Conservation (phyloP, 2,329 filamentous ascomycete genomes). For the Dactylellina drechsleri region DNA sequence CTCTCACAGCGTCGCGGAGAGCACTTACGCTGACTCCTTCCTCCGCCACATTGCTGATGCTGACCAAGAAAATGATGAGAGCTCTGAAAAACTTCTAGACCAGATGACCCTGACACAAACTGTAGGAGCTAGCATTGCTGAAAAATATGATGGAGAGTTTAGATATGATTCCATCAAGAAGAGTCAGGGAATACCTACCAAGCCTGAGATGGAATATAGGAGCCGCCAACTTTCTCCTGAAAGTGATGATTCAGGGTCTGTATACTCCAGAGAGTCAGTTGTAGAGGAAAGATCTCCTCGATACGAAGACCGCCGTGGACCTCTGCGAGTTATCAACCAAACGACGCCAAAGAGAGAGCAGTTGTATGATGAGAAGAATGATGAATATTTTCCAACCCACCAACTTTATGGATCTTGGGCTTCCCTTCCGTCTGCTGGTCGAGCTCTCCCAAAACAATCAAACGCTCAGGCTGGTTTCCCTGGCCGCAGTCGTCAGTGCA, state of each 20-base stretch:
- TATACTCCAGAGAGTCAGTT: not conserved
- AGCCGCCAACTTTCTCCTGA: not conserved
- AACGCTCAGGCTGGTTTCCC: too few species aligned
- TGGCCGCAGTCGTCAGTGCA: too few species aligned
- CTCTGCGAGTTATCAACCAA: not conserved
- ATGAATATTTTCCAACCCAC: not conserved
- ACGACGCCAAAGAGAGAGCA: not conserved
- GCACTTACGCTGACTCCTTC: too few species aligned
- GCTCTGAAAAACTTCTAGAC: too few species aligned
- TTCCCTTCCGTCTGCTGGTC: not conserved
- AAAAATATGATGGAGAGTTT: not conserved
- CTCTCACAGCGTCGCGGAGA: too few species aligned
- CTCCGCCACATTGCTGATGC: too few species aligned
- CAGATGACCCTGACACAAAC: too few species aligned
- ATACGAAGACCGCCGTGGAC: not conserved
- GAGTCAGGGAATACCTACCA: not conserved
- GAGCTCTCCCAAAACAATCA: not conserved
- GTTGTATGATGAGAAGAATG: not conserved
- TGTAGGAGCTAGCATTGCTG: too few species aligned
- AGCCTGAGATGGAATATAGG: not conserved
- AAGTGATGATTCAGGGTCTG: not conserved
- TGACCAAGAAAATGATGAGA: too few species aligned
- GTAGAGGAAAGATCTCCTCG: not conserved
- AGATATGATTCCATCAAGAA: not conserved
- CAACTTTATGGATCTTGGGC: not conserved